Base-by-base conservation (phyloP, 768 basidiomycete genomes). In the Rhodotorula babjevae region DNA sequence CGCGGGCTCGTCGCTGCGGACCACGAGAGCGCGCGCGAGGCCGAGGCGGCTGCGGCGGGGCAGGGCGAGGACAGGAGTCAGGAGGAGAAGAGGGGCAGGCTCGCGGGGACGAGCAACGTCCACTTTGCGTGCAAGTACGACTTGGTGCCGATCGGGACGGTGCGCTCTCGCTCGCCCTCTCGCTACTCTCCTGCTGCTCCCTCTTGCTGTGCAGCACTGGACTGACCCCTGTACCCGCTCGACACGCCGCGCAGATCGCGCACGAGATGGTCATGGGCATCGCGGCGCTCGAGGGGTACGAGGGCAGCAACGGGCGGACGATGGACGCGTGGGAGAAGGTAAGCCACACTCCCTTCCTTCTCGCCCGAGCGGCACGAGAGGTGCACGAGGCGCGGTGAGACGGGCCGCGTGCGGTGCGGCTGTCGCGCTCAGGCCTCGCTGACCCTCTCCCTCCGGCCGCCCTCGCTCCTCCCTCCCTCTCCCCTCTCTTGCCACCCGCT, bases 71-170 rank as follows among this genome's bases (percentile, higher is more conserved):
- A n/a, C n/a, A n/a, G n/a, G n/a, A n/a, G n/a, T n/a, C n/a, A n/a
- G 77, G 75, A 69, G 75, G 36, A 77, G 60, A 65, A 68, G 19
- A 69, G 44, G 64, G 91, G 92, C 3, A 83, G 82, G 53, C 80
- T 93, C n/a, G 80, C 82, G 42, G 93, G 93, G 27, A 97, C 95
- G 1, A 93, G 91, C 76, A 99, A 99, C 81, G 95, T 95, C 12
- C 87, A 93, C 80, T 84, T 97, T n/a, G 95, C 96, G 8, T 85
- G 69, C 25, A 65, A 75, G 63, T 77, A 73, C 63, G 73, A 70
- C 44, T 9, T 77, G 27, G 62, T 52, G 25, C 78, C 79, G 8
- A 71, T 79, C 31, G 78, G 78, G 2, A 83, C 83, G n/a, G 59
- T 61, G 59, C 27, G 59, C n/a, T 19, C 2, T n/a, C n/a, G n/a